phyloP scores from a whole-genome alignment of 2,329 filamentous ascomycete species.

The Cyanodermella asteris region DNA sequence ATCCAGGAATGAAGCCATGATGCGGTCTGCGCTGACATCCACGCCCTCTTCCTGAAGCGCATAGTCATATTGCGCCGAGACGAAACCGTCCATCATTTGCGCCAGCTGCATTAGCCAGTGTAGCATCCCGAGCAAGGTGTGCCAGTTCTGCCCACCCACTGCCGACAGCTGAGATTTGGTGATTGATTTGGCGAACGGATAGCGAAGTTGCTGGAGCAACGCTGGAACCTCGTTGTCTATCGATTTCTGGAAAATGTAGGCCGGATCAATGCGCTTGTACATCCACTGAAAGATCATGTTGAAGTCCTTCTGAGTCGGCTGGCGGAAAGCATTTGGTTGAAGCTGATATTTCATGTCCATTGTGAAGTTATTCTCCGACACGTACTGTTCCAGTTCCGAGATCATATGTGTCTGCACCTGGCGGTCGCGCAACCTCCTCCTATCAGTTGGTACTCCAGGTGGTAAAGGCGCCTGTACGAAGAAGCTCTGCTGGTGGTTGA shows the following conservation, averaged over 20 bases:
- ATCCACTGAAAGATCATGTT: conserved; percentile 96
- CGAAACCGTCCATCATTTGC: conserved; percentile 76
- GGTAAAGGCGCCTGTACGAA: conserved; percentile 70
- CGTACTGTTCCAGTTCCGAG: conserved; percentile 75
- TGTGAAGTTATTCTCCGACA: conserved; percentile 87
- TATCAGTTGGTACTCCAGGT: conserved; percentile 67
- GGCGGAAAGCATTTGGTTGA: conserved; percentile 77
- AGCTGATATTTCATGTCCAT: conserved; percentile 91
- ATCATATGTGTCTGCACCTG: conserved; percentile 63
- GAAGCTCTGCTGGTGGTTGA: conserved; percentile 86
- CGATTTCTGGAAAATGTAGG: conserved; percentile 77
- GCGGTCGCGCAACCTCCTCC: conserved; percentile 63
- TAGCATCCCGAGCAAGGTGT: conserved; percentile 73
- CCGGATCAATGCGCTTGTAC: conserved; percentile 86
- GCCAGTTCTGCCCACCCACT: conserved; percentile 93
- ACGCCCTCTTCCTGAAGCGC: conserved; percentile 73
- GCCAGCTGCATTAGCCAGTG: conserved; percentile 99
- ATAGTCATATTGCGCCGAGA: conserved; percentile 60
- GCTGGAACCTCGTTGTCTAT: conserved; percentile 91
- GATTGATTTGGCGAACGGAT: conserved; percentile 87
- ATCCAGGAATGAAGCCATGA: conserved; percentile 83
- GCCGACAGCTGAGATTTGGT: conserved; percentile 91
- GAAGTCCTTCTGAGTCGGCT: conserved; percentile 95
- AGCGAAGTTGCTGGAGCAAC: conserved; percentile 77
- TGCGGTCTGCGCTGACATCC: conserved; percentile 72